phyloP scores from a whole-genome alignment of 2,329 filamentous ascomycete genomes.

The Calonectria pseudoturangicola region DNA sequence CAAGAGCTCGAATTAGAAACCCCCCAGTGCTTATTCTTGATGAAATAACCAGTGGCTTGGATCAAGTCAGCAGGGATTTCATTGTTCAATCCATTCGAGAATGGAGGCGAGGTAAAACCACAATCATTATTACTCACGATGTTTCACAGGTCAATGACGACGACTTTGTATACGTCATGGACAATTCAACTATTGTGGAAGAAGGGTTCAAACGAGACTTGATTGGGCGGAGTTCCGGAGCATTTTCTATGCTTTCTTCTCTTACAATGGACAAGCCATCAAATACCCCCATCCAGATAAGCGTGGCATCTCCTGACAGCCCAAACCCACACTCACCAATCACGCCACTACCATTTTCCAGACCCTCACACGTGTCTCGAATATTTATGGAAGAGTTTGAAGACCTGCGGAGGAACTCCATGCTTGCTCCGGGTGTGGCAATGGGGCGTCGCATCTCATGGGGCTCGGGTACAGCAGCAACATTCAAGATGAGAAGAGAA shows the following conservation, averaged over 20 bases:
- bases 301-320: slow-evolving; percentile 39
- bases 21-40: slow-evolving; percentile 89
- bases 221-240: slow-evolving; percentile 63
- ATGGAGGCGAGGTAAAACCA: slow-evolving; percentile 89
- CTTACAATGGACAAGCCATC: slow-evolving; percentile 15
- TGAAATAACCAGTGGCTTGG: slow-evolving; percentile 90
- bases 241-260: slow-evolving; percentile 67
- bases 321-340: slow-evolving; percentile 36
- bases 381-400: slow-evolving; percentile 49
- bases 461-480: slow-evolving; percentile 47
- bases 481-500: slow-evolving; percentile 46
- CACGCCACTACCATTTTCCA: slow-evolving; percentile 24
- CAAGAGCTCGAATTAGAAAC: slow-evolving; percentile 84
- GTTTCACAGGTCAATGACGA: slow-evolving; percentile 81
- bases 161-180: slow-evolving; percentile 89
- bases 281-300: slow-evolving; percentile 41
- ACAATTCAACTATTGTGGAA: slow-evolving; percentile 80
- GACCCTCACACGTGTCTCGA: slow-evolving; percentile 45
- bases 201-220: slow-evolving; percentile 79
- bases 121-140: slow-evolving; percentile 95
- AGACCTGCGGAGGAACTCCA: slow-evolving; percentile 41
- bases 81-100: slow-evolving; percentile 84
- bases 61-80: slow-evolving; percentile 79
- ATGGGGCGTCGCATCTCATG: slow-evolving; percentile 48
- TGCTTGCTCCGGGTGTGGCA: slow-evolving; percentile 34